Percentiles rank a stretch among this genome's conserved stretches.
phyloP scores from a whole-genome alignment of 108 stramenopile species.

The Pelagomonas calceolata region DNA sequence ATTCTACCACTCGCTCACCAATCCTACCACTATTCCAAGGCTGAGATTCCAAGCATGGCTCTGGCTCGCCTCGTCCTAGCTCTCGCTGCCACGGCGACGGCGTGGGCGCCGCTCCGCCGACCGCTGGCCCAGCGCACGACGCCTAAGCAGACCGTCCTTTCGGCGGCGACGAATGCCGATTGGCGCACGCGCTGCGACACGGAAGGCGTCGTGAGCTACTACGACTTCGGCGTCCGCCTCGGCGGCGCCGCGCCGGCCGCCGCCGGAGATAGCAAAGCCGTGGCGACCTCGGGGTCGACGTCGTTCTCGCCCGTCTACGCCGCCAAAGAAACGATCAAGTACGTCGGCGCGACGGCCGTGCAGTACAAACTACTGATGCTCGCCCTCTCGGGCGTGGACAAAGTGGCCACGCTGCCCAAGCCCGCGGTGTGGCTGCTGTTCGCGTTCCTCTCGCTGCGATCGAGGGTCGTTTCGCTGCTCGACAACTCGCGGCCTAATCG shows the following conservation, averaged over 20 bases:
- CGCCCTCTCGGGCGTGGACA: neutral
- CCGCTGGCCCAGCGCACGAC: no score
- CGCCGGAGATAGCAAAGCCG: neutral
- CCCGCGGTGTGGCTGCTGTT: slow-evolving; percentile 17
- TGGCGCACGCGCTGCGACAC: neutral
- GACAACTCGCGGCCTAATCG: slow-evolving; percentile 49
- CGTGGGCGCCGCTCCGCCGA: no score
- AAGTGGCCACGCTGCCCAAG: neutral
- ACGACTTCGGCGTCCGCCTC: neutral
- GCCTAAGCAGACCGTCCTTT: no score
- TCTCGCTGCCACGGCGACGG: no score
- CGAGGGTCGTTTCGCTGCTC: slow-evolving; percentile 42
- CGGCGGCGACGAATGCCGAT: neutral
- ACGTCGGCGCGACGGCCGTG: neutral
- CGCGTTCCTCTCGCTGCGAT: slow-evolving; percentile 28
- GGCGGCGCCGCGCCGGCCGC: neutral
- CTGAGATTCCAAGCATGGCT: no score
- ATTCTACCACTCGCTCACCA: no score
- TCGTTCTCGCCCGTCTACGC: neutral
- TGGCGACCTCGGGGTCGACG: no score
- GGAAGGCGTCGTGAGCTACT: neutral
- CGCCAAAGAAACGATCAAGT: no score
- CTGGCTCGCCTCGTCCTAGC: no score
- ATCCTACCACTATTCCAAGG: no score
- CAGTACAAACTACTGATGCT: neutral